Percentiles rank a stretch among this genome's conserved stretches.
Evolutionary conservation across 75 land plant species (phyloP).

Genomic region (Sequoia sempervirens): DNA sequence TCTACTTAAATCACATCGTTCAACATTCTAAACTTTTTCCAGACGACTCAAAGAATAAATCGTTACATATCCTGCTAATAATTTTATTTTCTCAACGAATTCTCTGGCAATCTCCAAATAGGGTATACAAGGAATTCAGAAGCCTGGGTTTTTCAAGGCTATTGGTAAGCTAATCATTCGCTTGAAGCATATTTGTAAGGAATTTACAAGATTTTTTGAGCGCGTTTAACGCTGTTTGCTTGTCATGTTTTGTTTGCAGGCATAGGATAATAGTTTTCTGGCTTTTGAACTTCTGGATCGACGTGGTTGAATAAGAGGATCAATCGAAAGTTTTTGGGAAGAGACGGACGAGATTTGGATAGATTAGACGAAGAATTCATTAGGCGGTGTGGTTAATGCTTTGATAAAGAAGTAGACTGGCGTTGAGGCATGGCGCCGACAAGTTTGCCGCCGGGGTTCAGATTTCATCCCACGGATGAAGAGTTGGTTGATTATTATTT

Average conservation of each 20-base stretch:
- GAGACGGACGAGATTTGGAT: background rate
- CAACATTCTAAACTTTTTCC: too few relatives aligned
- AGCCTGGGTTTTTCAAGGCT: background rate
- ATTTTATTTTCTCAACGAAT: background rate
- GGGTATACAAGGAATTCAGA: background rate
- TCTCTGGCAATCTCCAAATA: background rate
- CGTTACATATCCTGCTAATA: too few relatives aligned
- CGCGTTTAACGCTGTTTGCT: background rate
- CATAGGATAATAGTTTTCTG: background rate
- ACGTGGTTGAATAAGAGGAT: background rate
- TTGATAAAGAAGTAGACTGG: background rate
- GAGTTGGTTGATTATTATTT: conserved; percentile 30
- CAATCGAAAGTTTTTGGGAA: background rate
- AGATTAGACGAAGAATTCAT: background rate
- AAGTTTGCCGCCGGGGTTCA: conserved; percentile 25
- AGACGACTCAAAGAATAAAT: background rate
- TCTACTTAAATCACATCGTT: too few relatives aligned
- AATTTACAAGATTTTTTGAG: background rate
- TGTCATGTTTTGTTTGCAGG: background rate
- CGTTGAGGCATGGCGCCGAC: background rate
- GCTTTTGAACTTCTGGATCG: background rate
- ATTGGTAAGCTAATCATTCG: background rate
- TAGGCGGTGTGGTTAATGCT: background rate
- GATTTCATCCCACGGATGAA: conserved; percentile 33
- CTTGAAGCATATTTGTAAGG: background rate